Conservation (phyloP, 768 basidiomycete species). For the Suillus clintonianus region DNA sequence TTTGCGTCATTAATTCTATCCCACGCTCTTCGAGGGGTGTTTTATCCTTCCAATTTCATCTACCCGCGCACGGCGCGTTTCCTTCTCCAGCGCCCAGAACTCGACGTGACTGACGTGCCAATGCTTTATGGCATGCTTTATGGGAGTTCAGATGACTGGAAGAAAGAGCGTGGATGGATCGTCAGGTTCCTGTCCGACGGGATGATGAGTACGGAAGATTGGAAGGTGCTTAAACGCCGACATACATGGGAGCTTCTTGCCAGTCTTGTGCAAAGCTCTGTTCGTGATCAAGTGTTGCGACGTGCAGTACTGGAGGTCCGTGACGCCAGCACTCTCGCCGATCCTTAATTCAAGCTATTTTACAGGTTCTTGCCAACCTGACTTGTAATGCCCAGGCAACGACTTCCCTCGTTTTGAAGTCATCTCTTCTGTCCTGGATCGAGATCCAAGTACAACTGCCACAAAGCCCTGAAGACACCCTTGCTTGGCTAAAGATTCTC, state of each 20-base stretch:
- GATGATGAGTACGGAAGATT: conserved; percentile 73
- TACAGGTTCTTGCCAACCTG: conserved; percentile 76
- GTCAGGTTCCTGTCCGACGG: conserved; percentile 81
- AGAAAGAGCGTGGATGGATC: conserved; percentile 89
- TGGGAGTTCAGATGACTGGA: conserved; percentile 77
- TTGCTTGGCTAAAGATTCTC: conserved; percentile 67
- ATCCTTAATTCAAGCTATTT: not conserved
- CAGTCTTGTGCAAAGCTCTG: conserved; percentile 73
- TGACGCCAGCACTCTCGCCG: conserved; percentile 1
- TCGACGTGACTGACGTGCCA: conserved; percentile 84
- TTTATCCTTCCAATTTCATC: conserved; percentile 85
- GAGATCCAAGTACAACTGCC: conserved; percentile 59
- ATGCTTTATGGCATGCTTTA: conserved; percentile 90
- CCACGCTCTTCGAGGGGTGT: conserved; percentile 79
- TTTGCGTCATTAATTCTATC: conserved; percentile 80
- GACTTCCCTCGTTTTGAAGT: conserved; percentile 69
- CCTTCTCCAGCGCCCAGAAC: conserved; percentile 82
- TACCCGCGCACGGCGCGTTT: conserved; percentile 88
- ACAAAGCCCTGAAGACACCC: conserved; percentile 35
- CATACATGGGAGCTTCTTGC: conserved; percentile 90
- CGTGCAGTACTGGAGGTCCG: conserved; percentile 68
- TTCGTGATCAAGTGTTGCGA: conserved; percentile 52
- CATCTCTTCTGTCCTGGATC: conserved; percentile 79
- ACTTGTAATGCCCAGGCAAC: conserved; percentile 71
- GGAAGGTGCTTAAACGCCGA: conserved; percentile 75